Percentiles rank a stretch among this genome's conserved stretches.
Evolutionary conservation across 345 rosid genomes (phyloP).

Genomic region (Nephelium lappaceum): DNA sequence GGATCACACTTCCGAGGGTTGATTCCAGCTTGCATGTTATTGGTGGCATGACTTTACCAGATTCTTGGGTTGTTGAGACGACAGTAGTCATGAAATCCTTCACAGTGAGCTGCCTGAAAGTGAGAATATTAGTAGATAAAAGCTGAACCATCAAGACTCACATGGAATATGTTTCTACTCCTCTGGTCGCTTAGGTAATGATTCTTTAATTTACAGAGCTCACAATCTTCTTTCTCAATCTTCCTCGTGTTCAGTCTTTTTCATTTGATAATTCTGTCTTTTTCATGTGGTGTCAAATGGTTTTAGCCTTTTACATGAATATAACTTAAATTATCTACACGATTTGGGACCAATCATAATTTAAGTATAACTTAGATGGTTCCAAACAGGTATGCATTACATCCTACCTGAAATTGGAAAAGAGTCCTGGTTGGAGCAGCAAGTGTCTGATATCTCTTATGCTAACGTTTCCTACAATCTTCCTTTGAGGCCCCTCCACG

Average conservation of each 20-base stretch:
- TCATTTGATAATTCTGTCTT: background rate
- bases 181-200: conserved; percentile 4
- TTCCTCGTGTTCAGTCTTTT: background rate
- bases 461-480: conserved; percentile 54
- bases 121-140: conserved; percentile 6
- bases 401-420: conserved; percentile 74
- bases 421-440: conserved; percentile 77
- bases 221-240: background rate
- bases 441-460: conserved; percentile 69
- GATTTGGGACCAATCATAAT: background rate
- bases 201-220: background rate
- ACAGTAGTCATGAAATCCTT: conserved; percentile 58
- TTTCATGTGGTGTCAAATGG: background rate
- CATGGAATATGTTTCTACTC: background rate
- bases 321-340: background rate
- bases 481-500: conserved; percentile 44
- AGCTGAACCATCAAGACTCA: background rate
- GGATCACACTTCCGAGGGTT: conserved; percentile 68
- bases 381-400: background rate
- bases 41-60: conserved; percentile 54
- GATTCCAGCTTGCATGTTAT: conserved; percentile 62
- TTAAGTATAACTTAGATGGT: background rate
- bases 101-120: conserved; percentile 65
- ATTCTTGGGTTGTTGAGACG: conserved; percentile 42
- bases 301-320: background rate